Percentiles rank a stretch among this genome's conserved stretches.
These are phyloP conservation scores for Parasarocladium wereldwijsianum DNA, from an alignment of 2,329 filamentous ascomycete species.

Conservation along the genomic window DNA sequence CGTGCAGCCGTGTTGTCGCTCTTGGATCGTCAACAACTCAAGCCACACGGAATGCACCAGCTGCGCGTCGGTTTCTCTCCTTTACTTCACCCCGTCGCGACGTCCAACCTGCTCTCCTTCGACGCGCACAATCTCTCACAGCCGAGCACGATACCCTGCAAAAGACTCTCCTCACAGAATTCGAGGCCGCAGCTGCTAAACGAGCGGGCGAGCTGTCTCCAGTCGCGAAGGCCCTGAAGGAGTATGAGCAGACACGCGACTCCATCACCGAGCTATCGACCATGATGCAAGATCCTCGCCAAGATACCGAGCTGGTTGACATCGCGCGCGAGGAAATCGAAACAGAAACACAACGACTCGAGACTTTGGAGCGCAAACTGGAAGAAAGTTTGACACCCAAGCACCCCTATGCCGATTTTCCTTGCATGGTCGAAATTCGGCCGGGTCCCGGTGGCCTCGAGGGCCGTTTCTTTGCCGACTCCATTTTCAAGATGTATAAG, in stretches of 20 bases:
- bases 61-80: no score
- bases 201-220: slow-evolving; percentile 45
- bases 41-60: no score
- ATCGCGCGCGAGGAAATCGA: slow-evolving; percentile 71
- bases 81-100: no score
- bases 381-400: slow-evolving; percentile 68
- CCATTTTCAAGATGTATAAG: slow-evolving; percentile 83
- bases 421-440: slow-evolving; percentile 81
- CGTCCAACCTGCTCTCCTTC: slow-evolving; percentile 39
- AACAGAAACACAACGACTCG: slow-evolving; percentile 47
- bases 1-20: no score
- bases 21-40: no score
- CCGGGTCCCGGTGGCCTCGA: slow-evolving; percentile 88
- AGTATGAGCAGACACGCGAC: slow-evolving; percentile 40
- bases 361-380: slow-evolving; percentile 49
- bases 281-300: slow-evolving; percentile 29
- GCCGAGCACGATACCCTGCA: slow-evolving; percentile 43
- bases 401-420: slow-evolving; percentile 79
- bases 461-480: slow-evolving; percentile 76
- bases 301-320: slow-evolving; percentile 56
- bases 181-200: slow-evolving; percentile 42
- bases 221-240: slow-evolving; percentile 40
- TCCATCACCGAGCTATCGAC: slow-evolving; percentile 37
- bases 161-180: slow-evolving; percentile 32
- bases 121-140: slow-evolving; percentile 41